phyloP scores from a whole-genome alignment of 371 early-diverging fungal species.

The Rhizopus stolonifer region DNA sequence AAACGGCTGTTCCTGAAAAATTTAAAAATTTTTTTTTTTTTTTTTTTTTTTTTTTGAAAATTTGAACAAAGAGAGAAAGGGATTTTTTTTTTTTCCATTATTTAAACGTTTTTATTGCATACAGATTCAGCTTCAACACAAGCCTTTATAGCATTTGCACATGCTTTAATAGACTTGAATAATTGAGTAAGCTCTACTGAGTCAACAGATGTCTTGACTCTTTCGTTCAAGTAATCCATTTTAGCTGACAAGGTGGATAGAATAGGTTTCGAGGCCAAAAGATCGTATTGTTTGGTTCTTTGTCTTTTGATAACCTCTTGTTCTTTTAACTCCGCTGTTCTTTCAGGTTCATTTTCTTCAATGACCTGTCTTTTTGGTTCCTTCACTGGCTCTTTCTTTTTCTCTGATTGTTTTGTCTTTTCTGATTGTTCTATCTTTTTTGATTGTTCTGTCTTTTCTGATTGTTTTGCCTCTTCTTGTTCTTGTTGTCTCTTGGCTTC shows the following conservation, averaged over 20 bases:
- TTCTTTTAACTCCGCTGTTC: conserved; percentile 6
- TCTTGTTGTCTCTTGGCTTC: conserved; percentile 6
- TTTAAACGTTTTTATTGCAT: not conserved
- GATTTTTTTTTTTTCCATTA: too few species aligned
- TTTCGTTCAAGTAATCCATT: conserved; percentile 18
- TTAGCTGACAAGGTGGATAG: conserved; percentile 13
- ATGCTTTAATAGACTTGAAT: conserved; percentile 27
- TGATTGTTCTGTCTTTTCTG: too few species aligned
- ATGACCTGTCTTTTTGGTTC: not conserved
- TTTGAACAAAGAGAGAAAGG: too few species aligned
- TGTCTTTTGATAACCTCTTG: not conserved
- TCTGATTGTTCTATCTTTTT: too few species aligned
- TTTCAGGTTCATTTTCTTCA: not conserved
- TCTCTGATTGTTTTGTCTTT: too few species aligned
- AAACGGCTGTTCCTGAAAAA: too few species aligned
- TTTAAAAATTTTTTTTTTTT: too few species aligned
- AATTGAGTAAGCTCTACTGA: conserved; percentile 14
- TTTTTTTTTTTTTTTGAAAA: too few species aligned
- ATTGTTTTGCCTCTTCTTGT: too few species aligned
- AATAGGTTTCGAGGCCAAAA: conserved; percentile 1
- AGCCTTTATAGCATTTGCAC: conserved; percentile 21
- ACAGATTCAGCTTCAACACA: conserved; percentile 6
- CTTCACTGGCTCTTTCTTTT: too few species aligned
- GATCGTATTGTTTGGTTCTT: not conserved
- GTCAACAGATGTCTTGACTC: conserved; percentile 1